Conservation (phyloP, 169 alveolate species). For the Cyclospora cayetanensis region DNA sequence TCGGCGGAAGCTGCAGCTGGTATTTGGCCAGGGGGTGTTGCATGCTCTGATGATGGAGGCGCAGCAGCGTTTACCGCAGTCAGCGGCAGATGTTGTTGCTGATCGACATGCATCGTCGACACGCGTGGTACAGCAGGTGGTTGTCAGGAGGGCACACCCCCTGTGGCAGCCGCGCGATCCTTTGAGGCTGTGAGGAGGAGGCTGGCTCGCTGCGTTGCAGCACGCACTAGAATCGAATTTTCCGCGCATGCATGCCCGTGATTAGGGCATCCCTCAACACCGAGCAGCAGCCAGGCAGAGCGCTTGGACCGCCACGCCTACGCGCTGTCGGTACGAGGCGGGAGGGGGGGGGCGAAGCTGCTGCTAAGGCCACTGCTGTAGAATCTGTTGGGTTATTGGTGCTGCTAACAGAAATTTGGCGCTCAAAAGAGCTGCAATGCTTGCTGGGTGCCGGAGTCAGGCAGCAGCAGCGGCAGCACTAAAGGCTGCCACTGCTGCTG, state of each 20-base stretch:
- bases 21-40: background rate
- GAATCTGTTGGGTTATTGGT: background rate
- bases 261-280: too few species aligned
- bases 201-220: background rate
- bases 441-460: background rate
- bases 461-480: background rate
- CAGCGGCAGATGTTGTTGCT: slow-evolving; percentile 14
- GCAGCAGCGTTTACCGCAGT: background rate
- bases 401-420: background rate
- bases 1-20: background rate
- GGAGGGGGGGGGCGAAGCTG: too few species aligned
- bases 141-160: too few species aligned
- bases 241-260: too few species aligned
- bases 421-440: background rate
- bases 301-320: too few species aligned
- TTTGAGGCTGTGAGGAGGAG: too few species aligned
- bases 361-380: slow-evolving; percentile 37
- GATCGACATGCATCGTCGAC: background rate
- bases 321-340: too few species aligned
- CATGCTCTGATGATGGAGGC: background rate
- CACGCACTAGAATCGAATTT: background rate
- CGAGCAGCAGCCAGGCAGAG: too few species aligned
- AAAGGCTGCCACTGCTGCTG: slow-evolving; percentile 4
- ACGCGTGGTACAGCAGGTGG: background rate
- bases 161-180: too few species aligned